These are phyloP conservation scores for Mortierella antarctica DNA, from an alignment of 192 early-diverging fungal species.

Conservation along the genomic window DNA sequence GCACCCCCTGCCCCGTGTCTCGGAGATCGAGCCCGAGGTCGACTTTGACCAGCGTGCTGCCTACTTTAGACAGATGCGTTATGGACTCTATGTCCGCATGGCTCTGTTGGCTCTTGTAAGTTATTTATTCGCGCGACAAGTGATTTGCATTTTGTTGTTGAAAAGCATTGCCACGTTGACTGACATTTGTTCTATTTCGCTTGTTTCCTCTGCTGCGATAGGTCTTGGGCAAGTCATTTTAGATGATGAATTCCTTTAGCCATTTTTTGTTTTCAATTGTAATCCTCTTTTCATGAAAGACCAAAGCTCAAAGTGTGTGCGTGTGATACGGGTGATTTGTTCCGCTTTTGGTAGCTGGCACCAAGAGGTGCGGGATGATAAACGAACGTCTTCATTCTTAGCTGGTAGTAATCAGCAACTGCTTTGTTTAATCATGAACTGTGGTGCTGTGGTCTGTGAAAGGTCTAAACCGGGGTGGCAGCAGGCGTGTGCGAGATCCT, in stretches of 20 bases:
- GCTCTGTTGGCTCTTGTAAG: conserved; percentile 90
- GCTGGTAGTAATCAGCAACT: not conserved
- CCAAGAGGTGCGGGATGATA: not conserved
- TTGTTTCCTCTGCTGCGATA: not conserved
- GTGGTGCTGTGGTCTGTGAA: too few species aligned
- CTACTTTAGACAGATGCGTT: conserved; percentile 99
- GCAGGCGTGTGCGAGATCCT: conserved; percentile 9
- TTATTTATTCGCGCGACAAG: not conserved
- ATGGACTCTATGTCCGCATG: conserved; percentile 99
- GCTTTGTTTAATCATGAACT: too few species aligned
- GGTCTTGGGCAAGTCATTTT: conserved; percentile 42
- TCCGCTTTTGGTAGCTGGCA: not conserved
- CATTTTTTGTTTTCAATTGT: conserved; percentile 1
- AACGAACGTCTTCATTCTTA: not conserved
- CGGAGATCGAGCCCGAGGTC: conserved; percentile 97
- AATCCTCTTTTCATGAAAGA: not conserved
- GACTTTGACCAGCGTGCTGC: conserved; percentile 98
- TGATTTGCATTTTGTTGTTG: too few species aligned
- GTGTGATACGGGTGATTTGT: not conserved
- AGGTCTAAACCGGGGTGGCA: not conserved
- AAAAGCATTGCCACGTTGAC: not conserved
- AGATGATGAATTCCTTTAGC: not conserved
- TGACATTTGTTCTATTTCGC: not conserved
- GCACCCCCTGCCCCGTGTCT: conserved; percentile 96
- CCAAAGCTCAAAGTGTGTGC: too few species aligned